A percentile compares a stretch with the other conserved stretches of the same genome.
These are phyloP conservation scores for Euclidium syriacum DNA, from an alignment of 345 rosid species.

Conservation along the genomic window DNA sequence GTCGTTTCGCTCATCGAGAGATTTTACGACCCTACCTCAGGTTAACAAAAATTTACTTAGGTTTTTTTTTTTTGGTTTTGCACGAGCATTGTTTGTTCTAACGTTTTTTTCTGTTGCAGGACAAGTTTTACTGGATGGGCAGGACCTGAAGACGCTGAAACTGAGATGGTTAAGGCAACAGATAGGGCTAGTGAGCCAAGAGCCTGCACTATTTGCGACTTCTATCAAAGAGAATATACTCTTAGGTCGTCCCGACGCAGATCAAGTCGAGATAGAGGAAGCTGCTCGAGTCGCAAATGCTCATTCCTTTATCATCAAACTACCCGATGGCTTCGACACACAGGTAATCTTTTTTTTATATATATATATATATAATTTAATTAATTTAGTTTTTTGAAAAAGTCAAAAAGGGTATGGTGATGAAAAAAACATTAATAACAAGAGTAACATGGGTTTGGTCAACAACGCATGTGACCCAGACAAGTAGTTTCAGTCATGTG, in stretches of 20 bases:
- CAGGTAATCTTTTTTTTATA: slow-evolving; percentile 56
- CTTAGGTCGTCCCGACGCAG: slow-evolving; percentile 85
- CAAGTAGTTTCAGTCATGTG: slow-evolving; percentile 31
- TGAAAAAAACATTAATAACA: slow-evolving; percentile 48
- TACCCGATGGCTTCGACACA: slow-evolving; percentile 90
- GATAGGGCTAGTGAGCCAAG: slow-evolving; percentile 98
- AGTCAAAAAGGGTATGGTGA: slow-evolving; percentile 45
- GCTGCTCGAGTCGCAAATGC: slow-evolving; percentile 99
- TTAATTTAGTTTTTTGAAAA: slow-evolving; percentile 20
- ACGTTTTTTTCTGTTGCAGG: slow-evolving; percentile 43
- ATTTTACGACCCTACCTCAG: slow-evolving; percentile 89
- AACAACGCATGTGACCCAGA: slow-evolving; percentile 60
- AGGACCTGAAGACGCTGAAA: slow-evolving; percentile 74
- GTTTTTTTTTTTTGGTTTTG: background rate
- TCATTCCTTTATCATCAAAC: slow-evolving; percentile 85
- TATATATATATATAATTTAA: no score
- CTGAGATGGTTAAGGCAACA: slow-evolving; percentile 92
- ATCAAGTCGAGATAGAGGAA: slow-evolving; percentile 72
- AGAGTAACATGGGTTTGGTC: slow-evolving; percentile 68
- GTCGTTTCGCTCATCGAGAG: slow-evolving; percentile 93
- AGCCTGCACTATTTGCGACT: slow-evolving; percentile 91
- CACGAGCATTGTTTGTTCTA: background rate
- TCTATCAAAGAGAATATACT: slow-evolving; percentile 90
- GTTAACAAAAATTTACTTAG: slow-evolving; percentile 31
- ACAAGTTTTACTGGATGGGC: slow-evolving; percentile 81